Evolutionary conservation across 257 asterid genomes (phyloP).

Genomic region (Mentha longifolia): DNA sequence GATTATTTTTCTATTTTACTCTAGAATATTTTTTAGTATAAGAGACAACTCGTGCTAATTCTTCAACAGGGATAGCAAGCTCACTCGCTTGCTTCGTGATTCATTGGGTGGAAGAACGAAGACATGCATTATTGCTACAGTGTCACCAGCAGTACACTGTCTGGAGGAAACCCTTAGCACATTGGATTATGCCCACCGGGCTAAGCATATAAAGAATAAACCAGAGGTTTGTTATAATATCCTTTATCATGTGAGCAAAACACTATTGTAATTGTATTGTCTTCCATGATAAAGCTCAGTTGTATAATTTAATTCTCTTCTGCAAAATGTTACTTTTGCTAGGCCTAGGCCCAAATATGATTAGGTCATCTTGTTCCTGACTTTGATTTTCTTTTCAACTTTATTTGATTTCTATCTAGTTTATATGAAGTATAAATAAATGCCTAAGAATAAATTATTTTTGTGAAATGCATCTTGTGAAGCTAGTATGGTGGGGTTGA

Average conservation of each 20-base stretch:
- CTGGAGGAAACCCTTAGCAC: slow-evolving; percentile 96
- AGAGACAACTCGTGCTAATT: slow-evolving; percentile 1
- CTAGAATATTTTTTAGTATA: not conserved
- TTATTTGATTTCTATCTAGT: not conserved
- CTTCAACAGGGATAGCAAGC: slow-evolving; percentile 78
- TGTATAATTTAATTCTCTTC: not conserved
- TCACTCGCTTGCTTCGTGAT: slow-evolving; percentile 87
- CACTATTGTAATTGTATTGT: not conserved
- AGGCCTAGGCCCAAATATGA: not conserved
- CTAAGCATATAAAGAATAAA: slow-evolving; percentile 85
- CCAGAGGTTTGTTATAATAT: slow-evolving; percentile 69
- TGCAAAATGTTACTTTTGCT: not conserved
- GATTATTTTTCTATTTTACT: not conserved
- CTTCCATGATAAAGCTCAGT: not conserved
- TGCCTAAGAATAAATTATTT: not conserved
- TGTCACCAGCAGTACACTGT: slow-evolving; percentile 93
- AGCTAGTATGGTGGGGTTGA: not conserved
- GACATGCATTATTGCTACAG: slow-evolving; percentile 90
- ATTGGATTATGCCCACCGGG: slow-evolving; percentile 90
- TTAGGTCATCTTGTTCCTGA: not conserved
- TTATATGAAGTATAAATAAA: not conserved
- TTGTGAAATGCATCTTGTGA: not conserved
- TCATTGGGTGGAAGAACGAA: slow-evolving; percentile 94
- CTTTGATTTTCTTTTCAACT: not conserved
- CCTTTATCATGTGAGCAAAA: not conserved